These are phyloP conservation scores for Xylaria castorea DNA, from an alignment of 495 filamentous ascomycete species.

Conservation along the genomic window DNA sequence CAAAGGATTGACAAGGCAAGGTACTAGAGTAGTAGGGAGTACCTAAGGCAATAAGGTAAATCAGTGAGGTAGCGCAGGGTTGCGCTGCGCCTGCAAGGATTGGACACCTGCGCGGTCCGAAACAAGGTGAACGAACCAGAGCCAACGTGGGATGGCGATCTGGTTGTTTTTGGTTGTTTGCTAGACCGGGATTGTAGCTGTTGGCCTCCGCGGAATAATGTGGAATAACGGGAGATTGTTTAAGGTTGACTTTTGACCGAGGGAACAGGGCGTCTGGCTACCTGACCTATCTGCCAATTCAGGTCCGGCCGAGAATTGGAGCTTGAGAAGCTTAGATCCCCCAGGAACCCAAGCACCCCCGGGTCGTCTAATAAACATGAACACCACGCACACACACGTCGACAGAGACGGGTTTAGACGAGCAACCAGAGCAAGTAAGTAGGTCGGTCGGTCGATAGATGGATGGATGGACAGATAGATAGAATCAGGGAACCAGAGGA, in stretches of 20 bases:
- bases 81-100: slow-evolving; percentile 43
- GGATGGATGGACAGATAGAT: neutral
- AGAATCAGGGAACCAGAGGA: neutral
- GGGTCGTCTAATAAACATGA: neutral
- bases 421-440: neutral
- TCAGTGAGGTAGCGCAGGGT: slow-evolving; percentile 28
- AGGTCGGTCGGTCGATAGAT: neutral
- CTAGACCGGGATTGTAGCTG: slow-evolving; percentile 10
- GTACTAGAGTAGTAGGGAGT: neutral
- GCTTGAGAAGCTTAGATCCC: slow-evolving; percentile 23
- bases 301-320: slow-evolving; percentile 23
- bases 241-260: slow-evolving; percentile 30
- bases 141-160: slow-evolving; percentile 14
- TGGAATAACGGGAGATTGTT: slow-evolving; percentile 34
- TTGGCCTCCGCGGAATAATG: slow-evolving; percentile 33
- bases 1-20: slow-evolving; percentile 23
- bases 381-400: slow-evolving; percentile 14
- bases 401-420: neutral
- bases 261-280: slow-evolving; percentile 15
- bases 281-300: slow-evolving; percentile 8
- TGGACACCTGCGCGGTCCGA: slow-evolving; percentile 32
- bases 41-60: slow-evolving; percentile 15
- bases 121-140: slow-evolving; percentile 35
- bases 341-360: slow-evolving; percentile 16
- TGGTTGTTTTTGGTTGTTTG: slow-evolving; percentile 12